These are phyloP conservation scores for Kuraishia molischiana DNA, from an alignment of 805 yeast species.

Conservation along the genomic window DNA sequence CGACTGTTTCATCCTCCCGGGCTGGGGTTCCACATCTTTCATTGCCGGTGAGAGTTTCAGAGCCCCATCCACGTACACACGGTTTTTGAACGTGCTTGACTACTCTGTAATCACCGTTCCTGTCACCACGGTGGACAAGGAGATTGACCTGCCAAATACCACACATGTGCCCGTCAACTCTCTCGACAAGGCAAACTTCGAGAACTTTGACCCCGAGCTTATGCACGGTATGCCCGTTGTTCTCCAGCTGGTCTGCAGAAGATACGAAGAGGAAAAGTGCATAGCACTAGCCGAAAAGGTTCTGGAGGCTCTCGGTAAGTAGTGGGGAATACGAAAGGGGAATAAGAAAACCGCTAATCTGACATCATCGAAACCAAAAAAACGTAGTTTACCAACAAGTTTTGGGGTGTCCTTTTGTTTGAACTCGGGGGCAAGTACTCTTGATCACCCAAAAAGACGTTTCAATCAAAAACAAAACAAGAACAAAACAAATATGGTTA, in stretches of 20 bases:
- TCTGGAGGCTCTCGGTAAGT: constrained; percentile 13
- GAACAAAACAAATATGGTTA: too few relatives aligned
- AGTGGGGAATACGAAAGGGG: neutral
- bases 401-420: too few relatives aligned
- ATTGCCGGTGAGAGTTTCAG: constrained; percentile 47
- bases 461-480: too few relatives aligned
- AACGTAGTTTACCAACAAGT: too few relatives aligned
- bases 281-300: constrained; percentile 25
- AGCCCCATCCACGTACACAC: constrained; percentile 10
- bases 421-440: too few relatives aligned
- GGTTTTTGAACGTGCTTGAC: constrained; percentile 4
- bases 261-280: constrained; percentile 51
- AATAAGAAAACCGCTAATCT: neutral
- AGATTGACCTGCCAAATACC: constrained; percentile 29
- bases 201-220: constrained; percentile 35
- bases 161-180: constrained; percentile 15
- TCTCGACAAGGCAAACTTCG: constrained; percentile 20
- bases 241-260: constrained; percentile 42
- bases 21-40: constrained; percentile 54
- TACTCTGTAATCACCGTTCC: constrained; percentile 5
- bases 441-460: too few relatives aligned
- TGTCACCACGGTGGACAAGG: constrained; percentile 23
- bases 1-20: constrained; percentile 57
- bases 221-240: constrained; percentile 44
- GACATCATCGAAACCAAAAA: too few relatives aligned